Conservation (phyloP, 148 eudicot species). For the Amaranthus cruentus region DNA sequence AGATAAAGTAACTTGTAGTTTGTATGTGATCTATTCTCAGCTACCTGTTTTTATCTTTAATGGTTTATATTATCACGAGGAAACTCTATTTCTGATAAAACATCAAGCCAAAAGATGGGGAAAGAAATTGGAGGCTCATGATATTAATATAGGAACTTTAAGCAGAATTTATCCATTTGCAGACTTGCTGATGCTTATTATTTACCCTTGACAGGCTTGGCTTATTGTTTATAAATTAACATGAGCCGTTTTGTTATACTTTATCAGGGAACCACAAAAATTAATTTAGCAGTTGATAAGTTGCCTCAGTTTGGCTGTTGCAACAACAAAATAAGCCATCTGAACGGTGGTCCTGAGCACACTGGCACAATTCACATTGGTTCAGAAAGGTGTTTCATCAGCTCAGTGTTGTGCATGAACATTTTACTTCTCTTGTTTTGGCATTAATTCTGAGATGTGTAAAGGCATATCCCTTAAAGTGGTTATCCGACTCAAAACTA, state of each 20-base stretch:
- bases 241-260: background rate
- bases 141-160: background rate
- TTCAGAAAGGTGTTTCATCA: conserved; percentile 66
- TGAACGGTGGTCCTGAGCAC: conserved; percentile 82
- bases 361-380: conserved; percentile 95
- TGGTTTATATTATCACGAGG: background rate
- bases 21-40: background rate
- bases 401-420: conserved; percentile 10
- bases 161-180: background rate
- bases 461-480: background rate
- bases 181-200: background rate
- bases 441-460: background rate
- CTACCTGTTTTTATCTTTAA: background rate
- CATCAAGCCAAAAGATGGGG: background rate
- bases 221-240: conserved; percentile 2
- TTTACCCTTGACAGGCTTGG: background rate
- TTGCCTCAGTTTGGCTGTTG: conserved; percentile 76
- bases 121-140: background rate
- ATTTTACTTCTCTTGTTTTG: background rate
- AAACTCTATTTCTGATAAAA: background rate
- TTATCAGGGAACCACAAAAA: conserved; percentile 88
- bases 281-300: conserved; percentile 78
- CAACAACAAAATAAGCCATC: conserved; percentile 30
- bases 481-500: background rate
- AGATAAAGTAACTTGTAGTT: background rate